Base-by-base conservation (phyloP, 2,329 filamentous ascomycete species). In the Neopestalotiopsis sp. region DNA sequence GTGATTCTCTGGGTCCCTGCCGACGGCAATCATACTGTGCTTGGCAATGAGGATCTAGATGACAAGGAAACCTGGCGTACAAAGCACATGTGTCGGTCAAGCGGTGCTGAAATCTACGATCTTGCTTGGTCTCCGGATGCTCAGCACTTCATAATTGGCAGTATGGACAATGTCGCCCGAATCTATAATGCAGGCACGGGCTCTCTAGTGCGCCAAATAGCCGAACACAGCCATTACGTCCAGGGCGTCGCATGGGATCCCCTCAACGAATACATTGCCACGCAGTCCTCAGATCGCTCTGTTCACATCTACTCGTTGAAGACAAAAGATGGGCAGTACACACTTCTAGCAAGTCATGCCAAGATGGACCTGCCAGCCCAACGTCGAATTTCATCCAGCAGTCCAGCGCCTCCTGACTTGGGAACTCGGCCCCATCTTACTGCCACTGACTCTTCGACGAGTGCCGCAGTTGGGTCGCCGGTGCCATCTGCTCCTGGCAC, bases 161-260 rank as follows among this genome's bases (percentile, higher is more conserved):
- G 96, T 83, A 98, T 99, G 95, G 96, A 99, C 83, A 99, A 99
- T 79, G 92, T 98, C 78, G 95, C 96, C 69, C 90, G 95, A 69
- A 98, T 99, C 75, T 98, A 98, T 85, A 98, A 97, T 81, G 93
- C 95, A 68, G 92, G 93, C 72, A 96, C 93, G 75, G 95, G 88
- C 69, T 84, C 86, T 40, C 80, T 95, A 72, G 92, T 98, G 69
- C 92, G 95, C 70, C 95, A 98, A 80, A 97, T 98, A 72, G 95
- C 95, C 66, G 95, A 98, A 80, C 95, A 98, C 82, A 97, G 94
- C 76, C 96, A 99, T 81, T 99, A 98, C 79, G 96, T 99, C 20
- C 96, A 99, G 82, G 96, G 96, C 62, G 97, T 99, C 7, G 93
- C 96, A 4, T 99, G 96, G 97, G 97, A 99, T 83, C 97, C 96